phyloP scores from a whole-genome alignment of 2,329 filamentous ascomycete species.

The Penicillium brasilianum region DNA sequence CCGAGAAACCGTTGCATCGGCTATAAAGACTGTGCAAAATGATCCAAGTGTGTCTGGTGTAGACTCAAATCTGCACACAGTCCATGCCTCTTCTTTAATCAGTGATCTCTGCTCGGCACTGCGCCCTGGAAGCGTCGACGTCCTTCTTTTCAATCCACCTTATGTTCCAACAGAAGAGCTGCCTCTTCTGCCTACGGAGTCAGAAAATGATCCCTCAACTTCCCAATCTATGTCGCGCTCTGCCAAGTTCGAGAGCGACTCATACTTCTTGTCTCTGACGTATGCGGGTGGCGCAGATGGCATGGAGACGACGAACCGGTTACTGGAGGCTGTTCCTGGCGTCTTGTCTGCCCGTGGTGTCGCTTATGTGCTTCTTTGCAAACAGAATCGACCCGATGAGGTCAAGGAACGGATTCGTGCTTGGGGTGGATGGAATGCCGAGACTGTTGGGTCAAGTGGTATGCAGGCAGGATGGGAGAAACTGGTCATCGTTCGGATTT shows the following conservation, averaged over 20 bases:
- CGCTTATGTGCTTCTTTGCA: conserved; percentile 87
- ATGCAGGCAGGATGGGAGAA: conserved; percentile 94
- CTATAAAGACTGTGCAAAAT: conserved; percentile 46
- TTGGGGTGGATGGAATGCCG: conserved; percentile 72
- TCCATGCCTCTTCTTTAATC: conserved; percentile 69
- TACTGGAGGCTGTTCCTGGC: conserved; percentile 71
- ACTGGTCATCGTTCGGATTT: conserved; percentile 85
- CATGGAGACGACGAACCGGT: conserved; percentile 87
- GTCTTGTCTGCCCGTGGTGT: conserved; percentile 72
- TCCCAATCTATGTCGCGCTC: conserved; percentile 33
- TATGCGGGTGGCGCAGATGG: conserved; percentile 89
- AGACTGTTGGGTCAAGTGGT: conserved; percentile 81
- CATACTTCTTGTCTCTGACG: conserved; percentile 79
- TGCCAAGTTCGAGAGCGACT: conserved; percentile 74
- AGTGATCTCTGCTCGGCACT: conserved; percentile 73
- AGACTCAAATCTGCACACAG: conserved; percentile 38
- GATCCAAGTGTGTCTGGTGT: conserved; percentile 6
- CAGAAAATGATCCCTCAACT: conserved; percentile 33
- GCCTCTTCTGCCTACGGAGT: conserved; percentile 57
- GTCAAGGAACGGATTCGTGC: conserved; percentile 67
- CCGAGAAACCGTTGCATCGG: conserved; percentile 65
- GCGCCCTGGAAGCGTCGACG: conserved; percentile 67
- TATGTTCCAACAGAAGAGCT: conserved; percentile 87
- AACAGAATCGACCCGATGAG: conserved; percentile 81
- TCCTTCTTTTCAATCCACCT: conserved; percentile 94